A percentile compares a stretch with the other conserved stretches of the same genome.
Conservation (phyloP, 2,329 filamentous ascomycete species). For the Aspergillus sp. region DNA sequence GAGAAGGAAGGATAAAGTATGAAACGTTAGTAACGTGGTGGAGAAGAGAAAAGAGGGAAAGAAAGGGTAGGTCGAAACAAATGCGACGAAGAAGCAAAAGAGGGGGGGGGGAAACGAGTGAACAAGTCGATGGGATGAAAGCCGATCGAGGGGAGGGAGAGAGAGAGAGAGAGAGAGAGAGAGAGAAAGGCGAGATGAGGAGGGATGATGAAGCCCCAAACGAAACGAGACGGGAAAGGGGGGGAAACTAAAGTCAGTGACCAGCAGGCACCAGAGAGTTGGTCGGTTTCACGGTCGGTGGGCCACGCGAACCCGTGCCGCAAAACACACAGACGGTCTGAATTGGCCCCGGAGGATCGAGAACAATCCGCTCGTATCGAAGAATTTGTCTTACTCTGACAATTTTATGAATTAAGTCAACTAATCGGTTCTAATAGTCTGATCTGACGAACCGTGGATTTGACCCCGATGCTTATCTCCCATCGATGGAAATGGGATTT, state of each 20-base stretch:
- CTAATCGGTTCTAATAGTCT: background rate
- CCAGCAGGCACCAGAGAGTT: constrained; percentile 3
- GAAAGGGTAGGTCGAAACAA: constrained; percentile 11
- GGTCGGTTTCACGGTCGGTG: constrained; percentile 6
- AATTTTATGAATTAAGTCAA: too few relatives aligned
- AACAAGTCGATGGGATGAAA: constrained; percentile 17
- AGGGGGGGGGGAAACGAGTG: constrained; percentile 19
- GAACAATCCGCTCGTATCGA: constrained; percentile 1
- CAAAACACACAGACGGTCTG: constrained; percentile 1
- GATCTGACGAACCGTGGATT: background rate
- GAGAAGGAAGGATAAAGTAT: constrained; percentile 17
- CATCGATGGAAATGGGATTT: too few relatives aligned
- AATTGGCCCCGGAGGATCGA: constrained; percentile 8
- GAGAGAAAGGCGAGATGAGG: constrained; percentile 9
- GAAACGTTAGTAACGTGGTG: constrained; percentile 19
- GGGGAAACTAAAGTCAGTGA: background rate
- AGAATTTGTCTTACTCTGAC: too few relatives aligned
- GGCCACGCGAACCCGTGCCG: constrained; percentile 6
- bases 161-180: constrained; percentile 13
- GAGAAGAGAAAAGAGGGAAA: constrained; percentile 12
- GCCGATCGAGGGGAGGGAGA: constrained; percentile 10
- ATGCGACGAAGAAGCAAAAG: constrained; percentile 12
- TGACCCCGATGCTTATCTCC: too few relatives aligned
- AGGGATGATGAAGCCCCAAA: constrained; percentile 5
- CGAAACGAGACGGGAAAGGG: constrained; percentile 8